Base-by-base conservation (phyloP, 2,329 filamentous ascomycete genomes). In the Falciphora oryzae region DNA sequence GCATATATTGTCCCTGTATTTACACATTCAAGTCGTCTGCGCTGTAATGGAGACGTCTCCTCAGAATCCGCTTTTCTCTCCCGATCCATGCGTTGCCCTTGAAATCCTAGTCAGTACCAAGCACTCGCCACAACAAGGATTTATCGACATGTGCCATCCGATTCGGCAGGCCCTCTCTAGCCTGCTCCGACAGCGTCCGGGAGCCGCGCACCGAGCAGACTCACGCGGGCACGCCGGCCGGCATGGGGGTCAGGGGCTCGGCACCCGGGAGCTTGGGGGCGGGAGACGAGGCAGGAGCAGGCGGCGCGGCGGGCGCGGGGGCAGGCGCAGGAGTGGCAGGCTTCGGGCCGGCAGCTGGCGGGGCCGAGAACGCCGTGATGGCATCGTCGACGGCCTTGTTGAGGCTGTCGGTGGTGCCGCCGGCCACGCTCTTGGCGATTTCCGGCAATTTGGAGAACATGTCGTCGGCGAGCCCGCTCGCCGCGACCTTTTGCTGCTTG, bases 401-500 rank as follows among this genome's bases (percentile, higher is more conserved):
- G 57, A 72, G 69, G 60, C 71, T 66, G 25, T 68, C 66, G 31
- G 69, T 68, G 28, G 66, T 68, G 32, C 68, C 66, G 66, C 71
- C 66, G 27, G 71, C 71, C 57, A 72, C 70, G 25, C 67, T 28
- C 66, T 70, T 69, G 56, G 70, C 71, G 44, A 72, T 70, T 13
- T 66, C 66, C 38, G 71, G 71, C 7, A 72, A 67, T 67, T 72
- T 72, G 66, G 66, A 67, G 25, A 72, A 67, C 28, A 72, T 62
- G 29, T 70, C 70, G 29, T 66, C 65, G 64, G 69, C 69, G 32
- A 72, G 70, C 28, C 89, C 70, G 5, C 58, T 27, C 58, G 68
- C 62, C 2, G 64, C 64, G 1, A 63, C 58, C 69, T 71, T 69
- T 64, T 72, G 71, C 28, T 68, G 53, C 57, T 68, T 66, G 59